A percentile compares a stretch with the other conserved stretches of the same genome.
Conservation (phyloP, 2,329 filamentous ascomycete species). For the Pestalotiopsis sp. region DNA sequence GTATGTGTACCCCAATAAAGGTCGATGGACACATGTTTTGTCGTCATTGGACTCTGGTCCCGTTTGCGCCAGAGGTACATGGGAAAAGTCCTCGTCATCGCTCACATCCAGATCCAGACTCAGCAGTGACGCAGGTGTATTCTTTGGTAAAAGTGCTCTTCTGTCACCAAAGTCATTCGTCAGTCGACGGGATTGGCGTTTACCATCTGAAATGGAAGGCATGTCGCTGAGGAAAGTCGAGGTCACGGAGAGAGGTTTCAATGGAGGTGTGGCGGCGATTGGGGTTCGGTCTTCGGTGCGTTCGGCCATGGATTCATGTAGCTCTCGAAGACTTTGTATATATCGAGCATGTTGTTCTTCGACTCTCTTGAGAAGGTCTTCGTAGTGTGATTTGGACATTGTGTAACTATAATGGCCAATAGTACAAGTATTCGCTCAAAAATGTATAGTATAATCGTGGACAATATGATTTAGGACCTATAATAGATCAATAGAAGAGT, state of each 20-base stretch:
- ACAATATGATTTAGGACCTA: neutral
- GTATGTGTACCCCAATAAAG: neutral
- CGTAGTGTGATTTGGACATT: neutral
- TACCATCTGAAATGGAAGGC: neutral
- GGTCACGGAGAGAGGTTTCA: slow-evolving; percentile 1
- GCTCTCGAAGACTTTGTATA: slow-evolving; percentile 3
- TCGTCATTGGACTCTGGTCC: neutral
- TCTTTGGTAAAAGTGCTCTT: neutral
- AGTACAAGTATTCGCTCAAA: neutral
- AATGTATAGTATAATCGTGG: neutral
- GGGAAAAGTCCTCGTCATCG: slow-evolving; percentile 10
- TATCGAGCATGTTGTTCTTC: slow-evolving; percentile 13
- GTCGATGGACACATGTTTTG: neutral
- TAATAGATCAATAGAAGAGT: neutral
- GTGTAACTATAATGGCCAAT: no score
- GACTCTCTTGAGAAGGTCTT: slow-evolving; percentile 6
- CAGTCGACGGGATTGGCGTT: slow-evolving; percentile 1
- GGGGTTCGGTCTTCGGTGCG: neutral
- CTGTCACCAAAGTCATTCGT: slow-evolving; percentile 12
- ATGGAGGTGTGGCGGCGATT: neutral
- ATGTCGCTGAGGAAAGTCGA: slow-evolving; percentile 9
- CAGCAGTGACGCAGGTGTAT: slow-evolving; percentile 8
- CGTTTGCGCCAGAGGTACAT: neutral
- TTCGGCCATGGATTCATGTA: neutral
- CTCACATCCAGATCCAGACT: slow-evolving; percentile 7